These are phyloP conservation scores for Acanthamoeba quina DNA, from an alignment of 208 protist species.

Conservation along the genomic window DNA sequence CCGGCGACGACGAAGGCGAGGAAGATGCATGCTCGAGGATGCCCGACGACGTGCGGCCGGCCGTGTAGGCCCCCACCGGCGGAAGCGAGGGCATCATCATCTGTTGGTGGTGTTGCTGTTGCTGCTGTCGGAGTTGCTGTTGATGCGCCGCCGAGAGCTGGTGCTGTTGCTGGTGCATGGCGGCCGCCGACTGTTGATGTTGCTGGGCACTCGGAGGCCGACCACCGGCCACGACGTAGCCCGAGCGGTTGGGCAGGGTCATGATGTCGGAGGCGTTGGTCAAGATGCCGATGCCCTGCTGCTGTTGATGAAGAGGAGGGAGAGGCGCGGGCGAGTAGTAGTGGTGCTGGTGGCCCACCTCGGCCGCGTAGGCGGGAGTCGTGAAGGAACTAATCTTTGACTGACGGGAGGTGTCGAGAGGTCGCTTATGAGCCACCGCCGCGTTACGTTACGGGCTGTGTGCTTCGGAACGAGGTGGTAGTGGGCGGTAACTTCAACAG, in stretches of 20 bases:
- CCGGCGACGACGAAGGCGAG: slow-evolving; percentile 14
- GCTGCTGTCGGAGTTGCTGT: slow-evolving; percentile 1
- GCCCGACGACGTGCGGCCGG: slow-evolving; percentile 29
- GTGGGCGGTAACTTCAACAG: not conserved
- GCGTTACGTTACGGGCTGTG: not conserved
- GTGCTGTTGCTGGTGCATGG: slow-evolving; percentile 26
- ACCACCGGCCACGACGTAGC: not conserved
- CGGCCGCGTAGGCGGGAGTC: slow-evolving; percentile 1
- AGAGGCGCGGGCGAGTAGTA: not conserved
- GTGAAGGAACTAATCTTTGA: slow-evolving; percentile 30
- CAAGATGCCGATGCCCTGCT: not conserved
- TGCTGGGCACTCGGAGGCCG: not conserved
- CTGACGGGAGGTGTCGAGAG: not conserved
- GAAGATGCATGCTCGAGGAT: slow-evolving; percentile 20
- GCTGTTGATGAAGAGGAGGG: not conserved
- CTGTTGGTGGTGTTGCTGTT: not conserved
- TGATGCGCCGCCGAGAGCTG: slow-evolving; percentile 1
- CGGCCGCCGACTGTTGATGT: not conserved
- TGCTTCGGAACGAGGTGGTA: not conserved
- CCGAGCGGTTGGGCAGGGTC: slow-evolving; percentile 30
- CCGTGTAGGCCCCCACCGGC: slow-evolving; percentile 10
- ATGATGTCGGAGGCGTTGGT: slow-evolving; percentile 28
- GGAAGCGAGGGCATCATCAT: slow-evolving; percentile 11
- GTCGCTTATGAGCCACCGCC: not conserved
- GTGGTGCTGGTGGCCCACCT: not conserved